Conservation (phyloP, 129 eudicot genomes). For the Pulicaria dysenterica region DNA sequence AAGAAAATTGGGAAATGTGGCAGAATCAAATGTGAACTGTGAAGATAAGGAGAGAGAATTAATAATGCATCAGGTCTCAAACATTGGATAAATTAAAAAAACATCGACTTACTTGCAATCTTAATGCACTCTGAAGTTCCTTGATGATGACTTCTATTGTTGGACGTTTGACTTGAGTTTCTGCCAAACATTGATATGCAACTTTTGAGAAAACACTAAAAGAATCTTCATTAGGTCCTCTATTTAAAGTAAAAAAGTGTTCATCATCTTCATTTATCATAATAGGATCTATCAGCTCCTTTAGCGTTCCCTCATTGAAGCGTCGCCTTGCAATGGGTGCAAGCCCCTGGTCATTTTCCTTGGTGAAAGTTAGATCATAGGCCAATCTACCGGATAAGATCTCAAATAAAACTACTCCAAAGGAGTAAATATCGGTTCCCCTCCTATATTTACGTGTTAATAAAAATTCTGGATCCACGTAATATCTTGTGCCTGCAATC, state of each 20-base stretch:
- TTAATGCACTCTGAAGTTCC: not conserved
- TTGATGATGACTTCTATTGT: not conserved
- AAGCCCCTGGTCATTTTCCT: not conserved
- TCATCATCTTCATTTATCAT: not conserved
- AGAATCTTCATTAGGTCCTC: not conserved
- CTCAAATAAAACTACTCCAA: conserved; percentile 9
- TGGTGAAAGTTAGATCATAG: not conserved
- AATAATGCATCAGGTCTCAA: too few species aligned
- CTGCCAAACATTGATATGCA: not conserved
- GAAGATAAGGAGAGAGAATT: too few species aligned
- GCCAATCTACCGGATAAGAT: not conserved
- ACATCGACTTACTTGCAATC: not conserved
- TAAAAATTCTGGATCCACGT: not conserved
- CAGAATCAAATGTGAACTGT: too few species aligned
- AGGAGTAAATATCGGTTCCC: not conserved
- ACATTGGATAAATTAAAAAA: too few species aligned
- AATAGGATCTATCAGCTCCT: not conserved
- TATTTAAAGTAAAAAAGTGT: not conserved
- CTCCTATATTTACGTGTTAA: not conserved
- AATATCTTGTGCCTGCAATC: not conserved
- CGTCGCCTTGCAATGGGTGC: not conserved
- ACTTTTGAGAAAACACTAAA: not conserved
- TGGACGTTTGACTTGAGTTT: not conserved
- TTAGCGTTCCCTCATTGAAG: not conserved
- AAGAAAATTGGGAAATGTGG: too few species aligned